Percentiles rank a stretch among this genome's conserved stretches.
These are phyloP conservation scores for Pycnococcus provasolii DNA, from an alignment of 139 green algal species.

Conservation along the genomic window DNA sequence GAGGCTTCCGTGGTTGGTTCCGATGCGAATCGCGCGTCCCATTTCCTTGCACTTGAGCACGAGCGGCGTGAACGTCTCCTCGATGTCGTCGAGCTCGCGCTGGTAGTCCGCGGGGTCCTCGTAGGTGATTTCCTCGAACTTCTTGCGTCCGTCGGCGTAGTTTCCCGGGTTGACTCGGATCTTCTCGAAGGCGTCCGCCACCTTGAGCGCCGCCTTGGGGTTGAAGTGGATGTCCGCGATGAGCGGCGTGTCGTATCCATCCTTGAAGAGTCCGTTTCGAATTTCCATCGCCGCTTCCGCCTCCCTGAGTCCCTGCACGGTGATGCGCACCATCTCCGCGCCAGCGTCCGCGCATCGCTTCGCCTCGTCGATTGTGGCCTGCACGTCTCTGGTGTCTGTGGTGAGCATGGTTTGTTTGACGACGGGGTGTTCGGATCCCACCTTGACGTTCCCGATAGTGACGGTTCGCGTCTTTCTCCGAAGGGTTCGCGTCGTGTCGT, in stretches of 20 bases:
- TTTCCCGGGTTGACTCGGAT: conserved; percentile 92
- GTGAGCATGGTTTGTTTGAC: conserved; percentile 97
- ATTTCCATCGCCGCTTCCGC: conserved; percentile 87
- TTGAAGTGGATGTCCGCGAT: conserved; percentile 99
- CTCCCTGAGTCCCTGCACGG: conserved; percentile 83
- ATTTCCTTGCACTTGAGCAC: conserved; percentile 97
- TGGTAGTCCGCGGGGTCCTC: conserved; percentile 36
- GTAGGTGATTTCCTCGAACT: conserved; percentile 56
- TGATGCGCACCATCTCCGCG: conserved; percentile 92
- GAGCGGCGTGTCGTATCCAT: conserved; percentile 82
- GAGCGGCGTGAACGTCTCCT: conserved; percentile 82
- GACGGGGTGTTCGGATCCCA: conserved; percentile 84
- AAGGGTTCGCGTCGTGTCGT: neutral
- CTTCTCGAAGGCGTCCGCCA: conserved; percentile 98
- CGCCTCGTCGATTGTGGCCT: conserved; percentile 83
- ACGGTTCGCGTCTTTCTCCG: conserved; percentile 26
- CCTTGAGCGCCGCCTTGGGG: conserved; percentile 83
- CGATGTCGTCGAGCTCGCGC: conserved; percentile 73
- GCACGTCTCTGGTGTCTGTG: conserved; percentile 84
- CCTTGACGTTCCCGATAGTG: conserved; percentile 74
- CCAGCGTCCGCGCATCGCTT: conserved; percentile 92
- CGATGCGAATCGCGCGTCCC: conserved; percentile 82
- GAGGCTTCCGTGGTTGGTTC: conserved; percentile 96
- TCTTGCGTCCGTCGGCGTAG: conserved; percentile 90
- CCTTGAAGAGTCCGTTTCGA: conserved; percentile 59